Base-by-base conservation (phyloP, 306 rosid genomes). In the Carpinus fangiana region DNA sequence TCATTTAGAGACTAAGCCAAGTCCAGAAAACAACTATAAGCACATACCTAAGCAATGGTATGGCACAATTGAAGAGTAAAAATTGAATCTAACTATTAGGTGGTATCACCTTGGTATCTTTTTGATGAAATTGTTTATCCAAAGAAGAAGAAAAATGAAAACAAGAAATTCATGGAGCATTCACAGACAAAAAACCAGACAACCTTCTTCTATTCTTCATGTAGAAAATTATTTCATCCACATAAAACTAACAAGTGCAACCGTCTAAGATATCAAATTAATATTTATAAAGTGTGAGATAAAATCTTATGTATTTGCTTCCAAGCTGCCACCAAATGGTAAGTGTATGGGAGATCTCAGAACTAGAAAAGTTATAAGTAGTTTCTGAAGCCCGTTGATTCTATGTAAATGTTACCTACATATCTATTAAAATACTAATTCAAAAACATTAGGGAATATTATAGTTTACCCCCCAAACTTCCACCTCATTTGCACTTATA, bases 241-340 rank as follows among this genome's bases (percentile, higher is more conserved):
- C 70, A 34, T 64, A 36, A 65, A 47, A 36, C 70, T 14, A 34
- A 65, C 48, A 65, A 65, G 47, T 36, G 70, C 48, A 65, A 16
- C 18, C 21, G 20, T 36, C 47, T 36, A 65, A 16, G 26, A 34
- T 17, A 7, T 8, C 20, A 16, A 64, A 56, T 56, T 56, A 56
- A 21, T 9, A 18, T 56, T n/a, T 0, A 57, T 20, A 56, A 57
- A 57, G 13, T 20, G 38, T 38, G 43, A 38, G 6, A 5, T 59
- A 59, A 59, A 26, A 23, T 59, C 7, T 59, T 23, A 6, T 20
- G 66, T 11, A 59, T 23, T 59, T 59, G 66, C 66, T 20, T 59
- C 13, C 8, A 14, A 21, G 65, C 28, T 59, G 12, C 36, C 34
- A 59, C 13, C 13, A 26, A 59, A 21, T 23, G 66, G 66, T 1